These are phyloP conservation scores for Gracilaria vermiculophylla DNA, from an alignment of 23 red algal genomes.

Conservation along the genomic window DNA sequence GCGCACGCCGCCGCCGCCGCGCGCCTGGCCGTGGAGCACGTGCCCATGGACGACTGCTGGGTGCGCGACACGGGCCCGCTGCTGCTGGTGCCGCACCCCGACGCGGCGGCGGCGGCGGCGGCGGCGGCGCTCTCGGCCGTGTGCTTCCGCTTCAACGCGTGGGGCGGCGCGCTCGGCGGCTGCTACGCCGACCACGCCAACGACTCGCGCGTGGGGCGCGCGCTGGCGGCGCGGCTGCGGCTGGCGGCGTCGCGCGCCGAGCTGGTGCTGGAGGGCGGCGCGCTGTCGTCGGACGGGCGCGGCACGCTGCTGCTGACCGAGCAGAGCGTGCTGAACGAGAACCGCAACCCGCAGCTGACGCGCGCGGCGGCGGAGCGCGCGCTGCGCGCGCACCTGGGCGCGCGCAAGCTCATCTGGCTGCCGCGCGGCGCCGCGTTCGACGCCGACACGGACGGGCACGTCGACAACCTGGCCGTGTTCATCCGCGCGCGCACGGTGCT, in stretches of 20 bases:
- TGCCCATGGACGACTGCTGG: slow-evolving; percentile 84
- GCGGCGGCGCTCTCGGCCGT: not conserved
- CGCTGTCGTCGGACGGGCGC: slow-evolving; percentile 60
- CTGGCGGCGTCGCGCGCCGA: slow-evolving; percentile 8
- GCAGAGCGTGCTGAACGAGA: slow-evolving; percentile 66
- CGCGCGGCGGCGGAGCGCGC: slow-evolving; percentile 13
- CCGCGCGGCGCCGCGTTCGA: slow-evolving; percentile 67
- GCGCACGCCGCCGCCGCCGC: not conserved
- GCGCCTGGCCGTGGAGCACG: slow-evolving; percentile 10
- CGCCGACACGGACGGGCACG: slow-evolving; percentile 75
- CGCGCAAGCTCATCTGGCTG: slow-evolving; percentile 60
- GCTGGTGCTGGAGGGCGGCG: slow-evolving; percentile 78
- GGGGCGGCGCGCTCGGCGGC: slow-evolving; percentile 61
- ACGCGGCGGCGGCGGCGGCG: too few species aligned
- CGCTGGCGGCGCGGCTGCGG: slow-evolving; percentile 18
- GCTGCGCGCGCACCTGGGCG: slow-evolving; percentile 42
- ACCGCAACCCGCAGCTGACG: slow-evolving; percentile 47
- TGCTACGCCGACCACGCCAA: slow-evolving; percentile 40
- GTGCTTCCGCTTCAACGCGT: slow-evolving; percentile 73
- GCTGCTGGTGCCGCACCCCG: not conserved
- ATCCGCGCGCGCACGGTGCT: slow-evolving; percentile 43
- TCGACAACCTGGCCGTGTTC: slow-evolving; percentile 83
- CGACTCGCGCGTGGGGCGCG: slow-evolving; percentile 34
- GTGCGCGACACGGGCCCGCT: slow-evolving; percentile 68
- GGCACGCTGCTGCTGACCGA: slow-evolving; percentile 73